These are phyloP conservation scores for Paralagenidium karlingii DNA, from an alignment of 352 stramenopile genomes.

Conservation along the genomic window DNA sequence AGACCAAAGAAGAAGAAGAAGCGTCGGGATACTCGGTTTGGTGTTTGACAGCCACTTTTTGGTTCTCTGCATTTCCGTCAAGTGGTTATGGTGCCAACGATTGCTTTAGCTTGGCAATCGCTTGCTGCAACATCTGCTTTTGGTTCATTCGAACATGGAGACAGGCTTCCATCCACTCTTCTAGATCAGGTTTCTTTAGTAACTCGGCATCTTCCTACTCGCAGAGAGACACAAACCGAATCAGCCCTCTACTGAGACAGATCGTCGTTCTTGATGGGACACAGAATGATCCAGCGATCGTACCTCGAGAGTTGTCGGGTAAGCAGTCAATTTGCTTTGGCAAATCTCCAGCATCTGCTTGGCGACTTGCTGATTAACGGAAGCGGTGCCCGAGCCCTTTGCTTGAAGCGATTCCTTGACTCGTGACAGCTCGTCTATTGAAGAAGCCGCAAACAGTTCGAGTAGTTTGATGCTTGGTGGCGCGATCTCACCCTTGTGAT, in stretches of 20 bases:
- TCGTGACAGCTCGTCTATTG: constrained; percentile 6
- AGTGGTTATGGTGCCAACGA: too few relatives aligned
- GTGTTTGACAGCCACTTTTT: too few relatives aligned
- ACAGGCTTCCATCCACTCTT: constrained; percentile 45
- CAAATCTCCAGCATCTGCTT: constrained; percentile 10
- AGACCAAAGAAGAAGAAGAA: too few relatives aligned
- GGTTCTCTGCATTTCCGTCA: too few relatives aligned
- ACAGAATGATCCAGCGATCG: neutral
- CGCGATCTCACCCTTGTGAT: too few relatives aligned
- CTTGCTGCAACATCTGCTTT: constrained; percentile 26
- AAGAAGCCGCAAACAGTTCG: constrained; percentile 12
- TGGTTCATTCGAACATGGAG: constrained; percentile 56
- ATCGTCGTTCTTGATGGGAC: neutral
- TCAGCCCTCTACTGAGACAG: neutral
- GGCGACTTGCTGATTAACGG: constrained; percentile 11
- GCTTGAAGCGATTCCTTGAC: constrained; percentile 5
- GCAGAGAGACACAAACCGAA: neutral
- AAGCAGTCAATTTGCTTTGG: too few relatives aligned
- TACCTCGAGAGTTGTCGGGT: constrained; percentile 22
- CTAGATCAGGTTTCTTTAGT: constrained; percentile 25
- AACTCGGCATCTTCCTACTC: constrained; percentile 49
- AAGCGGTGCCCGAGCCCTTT: constrained; percentile 5
- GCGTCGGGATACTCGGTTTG: too few relatives aligned
- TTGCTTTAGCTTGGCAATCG: too few relatives aligned
- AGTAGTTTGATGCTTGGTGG: neutral